Conservation (phyloP, 352 stramenopile species). For the Phytophthora kernoviae region DNA sequence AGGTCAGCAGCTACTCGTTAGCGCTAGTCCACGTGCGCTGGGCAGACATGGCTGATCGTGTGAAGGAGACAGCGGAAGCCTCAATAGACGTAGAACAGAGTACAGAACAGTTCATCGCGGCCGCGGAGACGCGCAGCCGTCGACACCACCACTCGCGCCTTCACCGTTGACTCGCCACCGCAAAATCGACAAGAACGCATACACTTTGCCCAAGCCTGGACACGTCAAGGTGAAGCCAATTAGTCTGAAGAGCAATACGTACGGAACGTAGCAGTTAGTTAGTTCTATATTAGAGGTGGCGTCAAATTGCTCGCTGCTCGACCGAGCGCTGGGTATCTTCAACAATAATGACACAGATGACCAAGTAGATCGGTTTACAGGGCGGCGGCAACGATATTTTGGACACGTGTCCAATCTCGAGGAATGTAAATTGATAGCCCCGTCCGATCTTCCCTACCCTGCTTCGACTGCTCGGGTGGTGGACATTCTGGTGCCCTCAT, state of each 20-base stretch:
- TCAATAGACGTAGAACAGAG: constrained; percentile 47
- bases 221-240: background rate
- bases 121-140: constrained; percentile 63
- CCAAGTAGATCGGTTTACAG: no score
- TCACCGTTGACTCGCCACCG: background rate
- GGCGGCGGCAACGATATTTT: no score
- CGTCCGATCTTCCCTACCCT: no score
- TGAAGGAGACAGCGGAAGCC: constrained; percentile 54
- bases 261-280: no score
- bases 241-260: constrained; percentile 2
- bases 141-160: constrained; percentile 31
- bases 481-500: no score
- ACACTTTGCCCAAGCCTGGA: background rate
- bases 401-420: no score
- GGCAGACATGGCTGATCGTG: constrained; percentile 47
- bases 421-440: no score
- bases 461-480: no score
- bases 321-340: no score
- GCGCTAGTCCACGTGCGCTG: constrained; percentile 54
- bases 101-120: constrained; percentile 67
- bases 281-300: no score
- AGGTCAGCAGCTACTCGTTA: constrained; percentile 53
- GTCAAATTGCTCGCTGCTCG: no score
- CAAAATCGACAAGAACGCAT: background rate
- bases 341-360: no score